These are phyloP conservation scores for Aspergillus avenaceus DNA, from an alignment of 495 filamentous ascomycete species.

Conservation along the genomic window DNA sequence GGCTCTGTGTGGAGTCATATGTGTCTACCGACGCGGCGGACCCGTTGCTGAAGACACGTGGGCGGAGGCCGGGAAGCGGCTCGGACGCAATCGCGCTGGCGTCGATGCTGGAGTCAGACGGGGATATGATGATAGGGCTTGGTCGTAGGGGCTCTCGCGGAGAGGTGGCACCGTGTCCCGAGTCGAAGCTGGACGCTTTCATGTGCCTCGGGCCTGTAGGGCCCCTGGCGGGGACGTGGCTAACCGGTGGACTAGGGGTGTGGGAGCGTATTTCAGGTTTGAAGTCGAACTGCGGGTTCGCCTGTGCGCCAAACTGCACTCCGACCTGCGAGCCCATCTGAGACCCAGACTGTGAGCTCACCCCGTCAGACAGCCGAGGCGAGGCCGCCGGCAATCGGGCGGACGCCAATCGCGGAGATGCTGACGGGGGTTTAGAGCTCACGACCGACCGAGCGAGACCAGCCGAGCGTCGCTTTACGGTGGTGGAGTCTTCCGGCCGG, in stretches of 20 bases:
- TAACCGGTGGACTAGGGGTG: slow-evolving; percentile 19
- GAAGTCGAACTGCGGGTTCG: slow-evolving; percentile 14
- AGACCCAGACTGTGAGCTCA: slow-evolving; percentile 11
- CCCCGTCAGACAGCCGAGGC: slow-evolving; percentile 25
- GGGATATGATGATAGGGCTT: slow-evolving; percentile 31
- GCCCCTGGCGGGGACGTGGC: slow-evolving; percentile 13
- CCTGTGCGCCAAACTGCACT: slow-evolving; percentile 14
- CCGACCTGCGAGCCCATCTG: slow-evolving; percentile 10
- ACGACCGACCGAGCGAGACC: slow-evolving; percentile 33
- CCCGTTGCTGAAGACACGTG: slow-evolving; percentile 39
- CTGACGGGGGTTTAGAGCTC: slow-evolving; percentile 23
- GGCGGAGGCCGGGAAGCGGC: slow-evolving; percentile 30
- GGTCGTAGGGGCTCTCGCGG: slow-evolving; percentile 27
- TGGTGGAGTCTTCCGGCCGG: slow-evolving; percentile 19
- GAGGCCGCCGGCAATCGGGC: slow-evolving; percentile 28
- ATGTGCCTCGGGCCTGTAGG: slow-evolving; percentile 23
- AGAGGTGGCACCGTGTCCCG: slow-evolving; percentile 13
- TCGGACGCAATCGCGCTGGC: slow-evolving; percentile 21
- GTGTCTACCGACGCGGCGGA: slow-evolving; percentile 30
- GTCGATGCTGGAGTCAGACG: slow-evolving; percentile 19
- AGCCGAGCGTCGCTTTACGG: slow-evolving; percentile 31
- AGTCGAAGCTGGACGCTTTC: slow-evolving; percentile 41
- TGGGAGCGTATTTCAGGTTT: slow-evolving; percentile 15
- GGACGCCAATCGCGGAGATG: slow-evolving; percentile 41
- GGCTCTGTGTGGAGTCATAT: slow-evolving; percentile 35